Conservation (phyloP, 805 yeast species). For the Candida coquimbonensis region DNA sequence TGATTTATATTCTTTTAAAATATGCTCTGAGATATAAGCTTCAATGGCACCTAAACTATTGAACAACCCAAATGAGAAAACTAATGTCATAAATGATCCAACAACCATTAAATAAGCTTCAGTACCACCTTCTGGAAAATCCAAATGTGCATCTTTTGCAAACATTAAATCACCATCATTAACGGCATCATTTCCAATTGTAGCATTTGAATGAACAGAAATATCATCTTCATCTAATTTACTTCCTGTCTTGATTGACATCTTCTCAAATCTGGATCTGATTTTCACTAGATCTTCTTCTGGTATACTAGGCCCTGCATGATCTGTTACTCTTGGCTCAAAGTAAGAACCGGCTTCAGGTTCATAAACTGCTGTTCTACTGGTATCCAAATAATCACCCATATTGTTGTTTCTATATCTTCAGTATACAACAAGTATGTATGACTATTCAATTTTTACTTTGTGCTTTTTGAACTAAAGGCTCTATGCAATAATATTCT, state of each 20-base stretch:
- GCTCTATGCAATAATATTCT: neutral
- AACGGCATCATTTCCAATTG: neutral
- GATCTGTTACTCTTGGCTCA: neutral
- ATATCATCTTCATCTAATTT: neutral
- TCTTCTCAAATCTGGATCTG: neutral
- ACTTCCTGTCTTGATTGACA: neutral
- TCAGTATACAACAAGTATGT: neutral
- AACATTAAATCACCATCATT: neutral
- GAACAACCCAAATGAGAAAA: slow-evolving; percentile 47
- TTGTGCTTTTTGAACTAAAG: neutral
- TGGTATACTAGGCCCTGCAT: neutral
- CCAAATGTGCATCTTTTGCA: slow-evolving; percentile 6
- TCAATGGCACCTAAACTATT: slow-evolving; percentile 60
- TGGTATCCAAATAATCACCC: slow-evolving; percentile 1
- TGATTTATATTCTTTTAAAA: slow-evolving; percentile 36
- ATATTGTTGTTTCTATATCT: neutral
- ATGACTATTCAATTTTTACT: neutral
- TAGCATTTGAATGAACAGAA: neutral
- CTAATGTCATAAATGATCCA: slow-evolving; percentile 52
- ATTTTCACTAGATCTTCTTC: neutral
- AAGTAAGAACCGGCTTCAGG: neutral
- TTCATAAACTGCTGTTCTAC: slow-evolving; percentile 1
- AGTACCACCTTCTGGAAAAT: slow-evolving; percentile 54
- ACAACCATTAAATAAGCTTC: slow-evolving; percentile 48
- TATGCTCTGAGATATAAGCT: slow-evolving; percentile 50